Evolutionary conservation across 352 stramenopile species (phyloP).

Genomic region (Detonula confervacea): DNA sequence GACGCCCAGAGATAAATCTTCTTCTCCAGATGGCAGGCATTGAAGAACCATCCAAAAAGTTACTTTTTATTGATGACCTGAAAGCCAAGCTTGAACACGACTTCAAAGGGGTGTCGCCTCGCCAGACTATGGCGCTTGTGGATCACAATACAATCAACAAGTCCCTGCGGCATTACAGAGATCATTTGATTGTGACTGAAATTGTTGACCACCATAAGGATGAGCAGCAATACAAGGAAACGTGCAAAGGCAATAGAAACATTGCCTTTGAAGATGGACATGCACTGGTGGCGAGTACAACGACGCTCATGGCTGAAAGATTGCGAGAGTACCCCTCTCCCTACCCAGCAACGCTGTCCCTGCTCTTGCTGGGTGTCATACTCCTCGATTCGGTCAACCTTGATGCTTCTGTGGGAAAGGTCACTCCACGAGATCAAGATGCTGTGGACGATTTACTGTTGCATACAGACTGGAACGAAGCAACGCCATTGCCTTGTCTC

Average conservation of each 20-base stretch:
- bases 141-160: conserved; percentile 59
- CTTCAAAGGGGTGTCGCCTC: not conserved
- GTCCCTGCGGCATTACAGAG: conserved; percentile 22
- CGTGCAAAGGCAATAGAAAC: conserved; percentile 46
- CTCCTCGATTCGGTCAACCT: conserved; percentile 61
- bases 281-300: conserved; percentile 46
- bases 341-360: conserved; percentile 32
- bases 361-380: conserved; percentile 55
- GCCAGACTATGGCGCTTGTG: conserved; percentile 30
- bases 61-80: conserved; percentile 59
- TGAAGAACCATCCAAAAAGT: conserved; percentile 24
- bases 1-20: conserved; percentile 50
- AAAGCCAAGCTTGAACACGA: conserved; percentile 17
- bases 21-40: conserved; percentile 48
- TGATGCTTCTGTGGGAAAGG: conserved; percentile 51
- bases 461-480: conserved; percentile 44
- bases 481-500: not conserved
- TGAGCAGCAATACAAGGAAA: conserved; percentile 32
- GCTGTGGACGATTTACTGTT: conserved; percentile 43
- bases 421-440: conserved; percentile 56
- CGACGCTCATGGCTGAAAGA: conserved; percentile 50
- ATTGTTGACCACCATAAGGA: conserved; percentile 61
- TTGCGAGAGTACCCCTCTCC: conserved; percentile 1
- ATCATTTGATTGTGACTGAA: conserved; percentile 43
- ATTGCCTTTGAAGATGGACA: conserved; percentile 45